These are phyloP conservation scores for Copromyces sp. DNA, from an alignment of 495 filamentous ascomycete species.

Conservation along the genomic window DNA sequence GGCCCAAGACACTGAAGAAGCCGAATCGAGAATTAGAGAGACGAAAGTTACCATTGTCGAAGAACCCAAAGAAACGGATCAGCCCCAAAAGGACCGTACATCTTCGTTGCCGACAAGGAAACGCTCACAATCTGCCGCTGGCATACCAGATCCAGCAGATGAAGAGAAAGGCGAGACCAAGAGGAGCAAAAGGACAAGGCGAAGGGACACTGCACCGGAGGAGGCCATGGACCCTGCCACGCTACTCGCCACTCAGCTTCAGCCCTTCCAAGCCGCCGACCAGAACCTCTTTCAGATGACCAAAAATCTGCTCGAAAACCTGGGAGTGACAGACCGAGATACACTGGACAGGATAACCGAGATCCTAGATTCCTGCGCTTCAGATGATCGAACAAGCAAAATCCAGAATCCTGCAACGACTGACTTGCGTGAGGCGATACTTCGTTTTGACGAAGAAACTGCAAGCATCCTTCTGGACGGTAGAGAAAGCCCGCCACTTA, in stretches of 20 bases:
- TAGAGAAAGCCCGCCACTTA: conserved; percentile 30
- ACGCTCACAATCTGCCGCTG: conserved; percentile 54
- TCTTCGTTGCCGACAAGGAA: conserved; percentile 38
- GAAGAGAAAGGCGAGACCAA: conserved; percentile 54
- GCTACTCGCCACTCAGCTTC: conserved; percentile 60
- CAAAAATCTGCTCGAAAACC: conserved; percentile 53
- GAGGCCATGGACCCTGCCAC: conserved; percentile 60
- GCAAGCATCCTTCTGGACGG: conserved; percentile 33
- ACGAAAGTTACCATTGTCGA: conserved; percentile 1
- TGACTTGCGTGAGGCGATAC: conserved; percentile 32
- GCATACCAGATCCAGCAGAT: conserved; percentile 42
- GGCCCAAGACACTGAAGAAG: background rate
- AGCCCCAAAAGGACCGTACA: conserved; percentile 22
- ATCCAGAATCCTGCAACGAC: conserved; percentile 27
- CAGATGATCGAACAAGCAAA: conserved; percentile 33
- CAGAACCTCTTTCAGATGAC: conserved; percentile 64
- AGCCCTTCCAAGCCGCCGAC: conserved; percentile 59
- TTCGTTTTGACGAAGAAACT: conserved; percentile 31
- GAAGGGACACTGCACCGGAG: conserved; percentile 64
- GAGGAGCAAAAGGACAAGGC: conserved; percentile 74
- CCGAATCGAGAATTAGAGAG: background rate
- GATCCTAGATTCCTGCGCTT: conserved; percentile 41
- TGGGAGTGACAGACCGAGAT: conserved; percentile 48
- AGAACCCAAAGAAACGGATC: conserved; percentile 4
- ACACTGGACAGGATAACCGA: conserved; percentile 41